Evolutionary conservation across 1,284 basidiomycete species (phyloP), one percentile per base, ranked within the genome.

Genomic region (Cryptococcus wingfieldii): DNA sequence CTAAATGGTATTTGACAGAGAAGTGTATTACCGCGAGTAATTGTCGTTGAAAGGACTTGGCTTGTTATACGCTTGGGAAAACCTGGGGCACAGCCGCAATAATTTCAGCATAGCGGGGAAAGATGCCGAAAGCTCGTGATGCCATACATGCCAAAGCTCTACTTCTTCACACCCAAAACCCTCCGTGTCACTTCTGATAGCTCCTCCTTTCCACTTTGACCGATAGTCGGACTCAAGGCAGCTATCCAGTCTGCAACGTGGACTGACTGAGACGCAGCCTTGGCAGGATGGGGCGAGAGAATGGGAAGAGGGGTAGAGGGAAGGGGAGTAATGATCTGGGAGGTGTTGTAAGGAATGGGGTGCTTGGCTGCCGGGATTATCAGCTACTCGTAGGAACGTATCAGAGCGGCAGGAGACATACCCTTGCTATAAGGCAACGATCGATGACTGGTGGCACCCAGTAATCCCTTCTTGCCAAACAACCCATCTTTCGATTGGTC

Each of bases 401-500:
- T 14, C 27, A 47, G 34, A 44, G 39, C 9, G 34, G 34, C 16
- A 14, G n/a, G 19, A 13, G 38, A 56, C 54, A 50, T 31, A 59
- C 58, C 42, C 44, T 59, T 54, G 38, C 54, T 43, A 18, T 19
- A 23, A 23, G n/a, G 8, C 10, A 23, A 18, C 28, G 3, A 6
- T 23, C 44, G 3, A 19, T 19, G 8, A 14, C 3, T 5, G 13
- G 18, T 14, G 8, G n/a, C n/a, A 14, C 19, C 28, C 8, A 62
- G 10, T 19, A 62, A 39, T 37, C 45, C 28, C 23, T 47, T 44
- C 43, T 49, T 59, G 10, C 60, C 60, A 34, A 62, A 62, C 43
- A 61, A 39, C n/a, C 54, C 60, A 16, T 53, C 38, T 43, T 51
- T n/a, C 5, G 53, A 55, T 34, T 61, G 59, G 42, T 61, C 59